A percentile compares a stretch with the other conserved stretches of the same genome.
Evolutionary conservation across 371 early-diverging fungal species (phyloP).

Genomic region (Edhazardia aedis): DNA sequence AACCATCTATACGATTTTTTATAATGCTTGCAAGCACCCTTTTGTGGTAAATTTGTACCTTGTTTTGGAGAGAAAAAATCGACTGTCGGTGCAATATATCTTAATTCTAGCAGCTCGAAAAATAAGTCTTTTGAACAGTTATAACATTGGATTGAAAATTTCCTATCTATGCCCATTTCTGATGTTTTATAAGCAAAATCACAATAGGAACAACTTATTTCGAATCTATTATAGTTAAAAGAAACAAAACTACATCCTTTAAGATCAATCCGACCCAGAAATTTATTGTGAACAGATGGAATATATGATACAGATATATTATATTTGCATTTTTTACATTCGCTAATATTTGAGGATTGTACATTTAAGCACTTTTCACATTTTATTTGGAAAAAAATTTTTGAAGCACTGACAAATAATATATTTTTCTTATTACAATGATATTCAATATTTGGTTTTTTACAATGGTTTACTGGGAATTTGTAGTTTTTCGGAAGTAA

Average conservation of each 20-base stretch:
- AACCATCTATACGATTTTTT: constrained; percentile 72
- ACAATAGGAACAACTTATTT: background rate
- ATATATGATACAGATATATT: too few relatives aligned
- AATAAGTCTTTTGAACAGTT: background rate
- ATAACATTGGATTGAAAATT: background rate
- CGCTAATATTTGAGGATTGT: too few relatives aligned
- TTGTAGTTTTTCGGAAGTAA: too few relatives aligned
- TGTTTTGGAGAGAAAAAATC: background rate
- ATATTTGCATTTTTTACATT: too few relatives aligned
- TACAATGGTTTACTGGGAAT: too few relatives aligned
- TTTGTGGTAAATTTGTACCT: constrained; percentile 31
- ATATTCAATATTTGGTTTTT: too few relatives aligned
- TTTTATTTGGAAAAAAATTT: too few relatives aligned
- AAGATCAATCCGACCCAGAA: background rate
- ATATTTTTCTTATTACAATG: too few relatives aligned
- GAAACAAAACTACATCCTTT: background rate
- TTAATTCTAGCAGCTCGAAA: background rate
- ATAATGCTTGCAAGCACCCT: constrained; percentile 73
- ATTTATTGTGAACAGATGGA: background rate
- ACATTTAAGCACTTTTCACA: too few relatives aligned
- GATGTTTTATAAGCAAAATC: background rate
- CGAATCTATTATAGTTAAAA: background rate
- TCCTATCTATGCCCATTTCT: background rate
- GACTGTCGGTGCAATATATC: background rate
- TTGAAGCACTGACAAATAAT: too few relatives aligned